phyloP scores from a whole-genome alignment of 495 filamentous ascomycete genomes.

The Tuber brumale region DNA sequence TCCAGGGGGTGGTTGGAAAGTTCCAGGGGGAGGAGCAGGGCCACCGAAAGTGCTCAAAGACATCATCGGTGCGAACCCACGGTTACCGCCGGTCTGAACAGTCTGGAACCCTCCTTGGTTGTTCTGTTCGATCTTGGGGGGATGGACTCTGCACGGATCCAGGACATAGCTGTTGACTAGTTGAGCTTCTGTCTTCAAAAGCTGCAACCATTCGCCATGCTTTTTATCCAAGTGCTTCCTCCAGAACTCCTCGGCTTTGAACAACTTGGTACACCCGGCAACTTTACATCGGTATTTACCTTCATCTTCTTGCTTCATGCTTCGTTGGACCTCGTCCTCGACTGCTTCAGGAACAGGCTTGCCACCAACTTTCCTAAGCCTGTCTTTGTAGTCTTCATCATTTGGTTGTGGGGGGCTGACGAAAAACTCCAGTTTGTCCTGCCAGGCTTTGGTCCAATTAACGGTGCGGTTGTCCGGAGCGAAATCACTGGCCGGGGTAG shows the following conservation, averaged over 20 bases:
- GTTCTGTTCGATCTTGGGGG: conserved; percentile 94
- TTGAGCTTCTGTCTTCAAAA: conserved; percentile 72
- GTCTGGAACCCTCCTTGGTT: conserved; percentile 54
- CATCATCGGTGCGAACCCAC: conserved; percentile 30
- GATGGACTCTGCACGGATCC: conserved; percentile 91
- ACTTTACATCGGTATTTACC: conserved; percentile 95
- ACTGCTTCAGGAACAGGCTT: conserved; percentile 77
- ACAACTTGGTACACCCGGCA: conserved; percentile 89
- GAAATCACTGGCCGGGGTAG: conserved; percentile 68
- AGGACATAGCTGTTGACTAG: conserved; percentile 90
- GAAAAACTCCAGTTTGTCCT: conserved; percentile 78
- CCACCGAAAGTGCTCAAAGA: conserved; percentile 27
- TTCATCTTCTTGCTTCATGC: conserved; percentile 94
- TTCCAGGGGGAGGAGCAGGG: conserved; percentile 52
- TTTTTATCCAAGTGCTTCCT: conserved; percentile 96
- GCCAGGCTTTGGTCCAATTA: conserved; percentile 99
- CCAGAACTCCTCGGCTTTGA: conserved; percentile 96
- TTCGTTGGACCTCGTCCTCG: conserved; percentile 76
- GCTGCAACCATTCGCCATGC: conserved; percentile 79
- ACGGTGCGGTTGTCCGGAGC: conserved; percentile 88
- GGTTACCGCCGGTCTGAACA: conserved; percentile 31
- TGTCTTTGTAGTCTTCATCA: conserved; percentile 60
- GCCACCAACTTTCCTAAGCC: conserved; percentile 69
- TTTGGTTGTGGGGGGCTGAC: conserved; percentile 53
- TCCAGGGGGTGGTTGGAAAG: conserved; percentile 60